phyloP scores from a whole-genome alignment of 768 basidiomycete genomes.

The Ephemerocybe angulata region DNA sequence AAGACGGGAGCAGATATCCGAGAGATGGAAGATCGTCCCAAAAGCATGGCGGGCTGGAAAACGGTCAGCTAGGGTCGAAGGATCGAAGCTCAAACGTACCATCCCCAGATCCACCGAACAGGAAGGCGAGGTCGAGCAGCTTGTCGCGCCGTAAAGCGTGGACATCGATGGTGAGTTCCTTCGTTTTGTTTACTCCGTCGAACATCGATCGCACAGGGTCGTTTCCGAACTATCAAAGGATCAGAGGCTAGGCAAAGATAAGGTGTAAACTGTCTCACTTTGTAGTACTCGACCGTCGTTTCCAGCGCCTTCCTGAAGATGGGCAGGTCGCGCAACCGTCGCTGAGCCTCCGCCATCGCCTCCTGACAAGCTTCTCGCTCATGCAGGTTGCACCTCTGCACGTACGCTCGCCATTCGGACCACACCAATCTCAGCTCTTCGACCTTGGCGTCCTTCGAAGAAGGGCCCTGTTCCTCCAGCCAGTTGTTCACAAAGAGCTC shows the following conservation, averaged over 20 bases:
- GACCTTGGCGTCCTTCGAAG: background rate
- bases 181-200: constrained; percentile 8
- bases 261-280: constrained; percentile 6
- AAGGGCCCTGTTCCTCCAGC: background rate
- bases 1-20: constrained; percentile 8
- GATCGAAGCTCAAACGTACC: constrained; percentile 8
- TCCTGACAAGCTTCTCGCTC: constrained; percentile 10
- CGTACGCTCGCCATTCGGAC: background rate
- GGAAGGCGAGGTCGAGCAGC: constrained; percentile 12
- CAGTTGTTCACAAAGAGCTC: background rate
- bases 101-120: constrained; percentile 24
- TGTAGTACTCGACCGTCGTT: constrained; percentile 18
- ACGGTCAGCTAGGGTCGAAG: background rate
- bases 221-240: constrained; percentile 16
- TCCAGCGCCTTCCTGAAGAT: constrained; percentile 14
- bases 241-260: background rate
- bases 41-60: constrained; percentile 20
- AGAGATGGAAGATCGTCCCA: constrained; percentile 17
- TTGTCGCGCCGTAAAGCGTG: background rate
- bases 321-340: constrained; percentile 13
- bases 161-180: background rate
- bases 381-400: constrained; percentile 9
- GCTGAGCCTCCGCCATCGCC: constrained; percentile 6
- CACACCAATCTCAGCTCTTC: background rate
- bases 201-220: constrained; percentile 17